Evolutionary conservation across 2,329 filamentous ascomycete genomes (phyloP), one percentile per base, ranked within the genome.

Genomic region (Ophiocordyceps camponoti-saundersi): DNA sequence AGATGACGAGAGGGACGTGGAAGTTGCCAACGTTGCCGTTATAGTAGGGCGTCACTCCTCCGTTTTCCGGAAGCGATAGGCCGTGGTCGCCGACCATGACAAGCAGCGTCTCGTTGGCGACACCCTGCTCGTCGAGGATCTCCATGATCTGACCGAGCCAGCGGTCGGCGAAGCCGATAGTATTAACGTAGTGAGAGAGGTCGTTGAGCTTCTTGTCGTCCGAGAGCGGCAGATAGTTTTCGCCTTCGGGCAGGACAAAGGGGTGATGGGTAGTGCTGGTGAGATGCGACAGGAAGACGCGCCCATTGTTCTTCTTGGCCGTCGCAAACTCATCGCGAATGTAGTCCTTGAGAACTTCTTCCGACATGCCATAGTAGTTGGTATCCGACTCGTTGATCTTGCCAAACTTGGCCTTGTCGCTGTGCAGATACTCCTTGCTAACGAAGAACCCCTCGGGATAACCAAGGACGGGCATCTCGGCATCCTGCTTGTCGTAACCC

Each of bases 251-350:
- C 45, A 64, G 52, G 6, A 51, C 52, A 39, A 62, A 64, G 8
- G 59, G 57, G 42, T 64, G 61, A 46, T 64, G 61, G 2, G 56
- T 58, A 4, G 61, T 64, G 48, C 61, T 63, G 3, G 62, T 64
- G 3, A 64, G 47, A 48, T 64, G 62, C 2, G 60, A 58, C 1
- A 64, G 47, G 30, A 64, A 64, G 0, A 63, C 51, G 11, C 61
- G 55, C 40, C 61, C 55, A 15, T 62, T 53, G 1, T 55, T 56
- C 39, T 57, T 51, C 29, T 52, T 56, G 10, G 61, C 60, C 3
- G 51, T 49, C 2, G 48, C 48, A 21, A 64, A 62, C 15, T 56
- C 52, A 43, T 64, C 59, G 3, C 49, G 51, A 34, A 63, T 53
- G n/a, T 64, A 63, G 15, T 62, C 54, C 42, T 59, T 54, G 15